Evolutionary conservation across 306 rosid genomes (phyloP).

Genomic region (Cajanus cajan): DNA sequence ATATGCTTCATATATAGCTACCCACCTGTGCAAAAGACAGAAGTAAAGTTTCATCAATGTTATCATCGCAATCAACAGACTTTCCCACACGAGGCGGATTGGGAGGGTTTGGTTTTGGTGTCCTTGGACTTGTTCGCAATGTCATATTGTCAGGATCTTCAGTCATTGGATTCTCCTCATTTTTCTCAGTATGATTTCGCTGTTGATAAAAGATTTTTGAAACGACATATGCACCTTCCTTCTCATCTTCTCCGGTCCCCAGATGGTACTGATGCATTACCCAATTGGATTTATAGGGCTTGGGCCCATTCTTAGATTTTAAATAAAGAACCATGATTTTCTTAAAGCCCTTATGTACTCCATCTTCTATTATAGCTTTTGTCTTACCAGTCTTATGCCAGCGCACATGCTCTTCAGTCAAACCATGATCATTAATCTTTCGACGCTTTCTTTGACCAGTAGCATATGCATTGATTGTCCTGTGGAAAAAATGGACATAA

Average conservation of each 20-base stretch:
- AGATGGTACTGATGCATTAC: slow-evolving; percentile 92
- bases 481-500: slow-evolving; percentile 72
- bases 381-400: slow-evolving; percentile 58
- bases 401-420: slow-evolving; percentile 44
- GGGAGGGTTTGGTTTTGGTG: slow-evolving; percentile 69
- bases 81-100: slow-evolving; percentile 59
- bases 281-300: slow-evolving; percentile 69
- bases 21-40: slow-evolving; percentile 49
- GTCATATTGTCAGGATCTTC: slow-evolving; percentile 44
- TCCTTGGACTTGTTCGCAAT: slow-evolving; percentile 61
- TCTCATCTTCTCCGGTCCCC: slow-evolving; percentile 74
- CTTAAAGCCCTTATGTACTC: slow-evolving; percentile 65
- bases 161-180: slow-evolving; percentile 37
- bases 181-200: slow-evolving; percentile 52
- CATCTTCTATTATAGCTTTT: slow-evolving; percentile 42
- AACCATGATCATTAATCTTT: slow-evolving; percentile 42
- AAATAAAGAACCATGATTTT: slow-evolving; percentile 83
- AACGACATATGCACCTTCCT: slow-evolving; percentile 76
- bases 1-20: slow-evolving; percentile 12
- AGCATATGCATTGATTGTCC: slow-evolving; percentile 68
- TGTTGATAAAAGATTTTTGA: slow-evolving; percentile 70
- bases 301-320: slow-evolving; percentile 60
- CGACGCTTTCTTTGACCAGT: slow-evolving; percentile 71
- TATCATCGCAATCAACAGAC: slow-evolving; percentile 33
- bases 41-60: slow-evolving; percentile 33